These are phyloP conservation scores for Nitzschia sp. DNA, from an alignment of 108 stramenopile genomes.

Conservation along the genomic window DNA sequence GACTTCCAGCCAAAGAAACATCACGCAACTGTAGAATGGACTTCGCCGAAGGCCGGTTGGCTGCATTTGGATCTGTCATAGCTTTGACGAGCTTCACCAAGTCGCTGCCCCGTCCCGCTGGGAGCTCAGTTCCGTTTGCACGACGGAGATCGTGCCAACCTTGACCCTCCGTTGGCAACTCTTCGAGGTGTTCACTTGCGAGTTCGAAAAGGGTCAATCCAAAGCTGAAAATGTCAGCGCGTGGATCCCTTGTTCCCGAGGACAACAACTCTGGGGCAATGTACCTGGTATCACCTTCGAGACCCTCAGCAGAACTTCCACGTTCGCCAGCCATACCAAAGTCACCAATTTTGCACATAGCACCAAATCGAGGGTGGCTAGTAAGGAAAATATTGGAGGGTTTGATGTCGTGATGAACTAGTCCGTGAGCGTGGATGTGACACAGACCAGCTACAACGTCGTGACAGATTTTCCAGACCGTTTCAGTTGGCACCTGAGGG, in stretches of 20 bases:
- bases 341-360: constrained; percentile 85
- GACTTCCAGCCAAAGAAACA: constrained; percentile 43
- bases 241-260: constrained; percentile 54
- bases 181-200: constrained; percentile 44
- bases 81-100: constrained; percentile 50
- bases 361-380: constrained; percentile 53
- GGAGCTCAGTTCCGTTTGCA: constrained; percentile 49
- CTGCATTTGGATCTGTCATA: constrained; percentile 51
- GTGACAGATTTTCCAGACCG: constrained; percentile 83
- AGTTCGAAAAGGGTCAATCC: constrained; percentile 79
- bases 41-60: constrained; percentile 61
- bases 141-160: constrained; percentile 72
- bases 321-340: constrained; percentile 79
- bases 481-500: constrained; percentile 47
- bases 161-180: constrained; percentile 67
- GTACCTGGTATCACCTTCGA: constrained; percentile 81
- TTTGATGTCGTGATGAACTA: constrained; percentile 87
- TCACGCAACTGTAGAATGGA: constrained; percentile 46
- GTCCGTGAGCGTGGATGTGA: constrained; percentile 71
- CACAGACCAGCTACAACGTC: constrained; percentile 75
- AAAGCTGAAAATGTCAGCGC: constrained; percentile 80
- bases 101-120: constrained; percentile 42
- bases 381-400: constrained; percentile 83
- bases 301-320: constrained; percentile 74
- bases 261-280: constrained; percentile 70